phyloP scores from a whole-genome alignment of 176 grass and related monocot genomes.

The Guadua angustifolia region DNA sequence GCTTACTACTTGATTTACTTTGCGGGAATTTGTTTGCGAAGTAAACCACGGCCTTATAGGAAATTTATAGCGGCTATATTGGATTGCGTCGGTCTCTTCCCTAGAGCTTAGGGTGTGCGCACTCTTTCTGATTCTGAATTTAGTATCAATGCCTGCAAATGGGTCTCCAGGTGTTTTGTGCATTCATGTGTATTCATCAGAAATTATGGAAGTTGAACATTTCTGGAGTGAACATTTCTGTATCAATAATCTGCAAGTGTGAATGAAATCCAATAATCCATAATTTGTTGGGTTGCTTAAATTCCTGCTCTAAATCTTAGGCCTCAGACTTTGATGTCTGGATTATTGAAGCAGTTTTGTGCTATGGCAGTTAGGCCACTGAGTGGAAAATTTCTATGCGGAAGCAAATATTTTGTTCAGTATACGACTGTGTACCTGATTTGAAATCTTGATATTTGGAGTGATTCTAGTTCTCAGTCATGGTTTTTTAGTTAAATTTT shows the following conservation, averaged over 20 bases:
- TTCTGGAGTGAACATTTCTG: neutral
- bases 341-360: constrained; percentile 6
- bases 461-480: neutral
- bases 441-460: neutral
- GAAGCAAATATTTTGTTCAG: neutral
- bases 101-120: neutral
- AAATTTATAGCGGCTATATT: neutral
- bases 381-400: neutral
- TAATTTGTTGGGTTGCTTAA: neutral
- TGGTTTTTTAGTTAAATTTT: neutral
- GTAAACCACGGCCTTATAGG: neutral
- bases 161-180: neutral
- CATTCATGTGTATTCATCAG: neutral
- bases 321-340: neutral
- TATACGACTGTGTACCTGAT: neutral
- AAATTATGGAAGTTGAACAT: neutral
- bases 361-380: neutral
- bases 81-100: neutral
- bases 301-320: neutral
- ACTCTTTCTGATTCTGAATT: neutral
- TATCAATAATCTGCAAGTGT: neutral
- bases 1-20: neutral
- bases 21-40: neutral
- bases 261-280: neutral
- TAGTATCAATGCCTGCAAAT: neutral